phyloP scores from a whole-genome alignment of 345 rosid genomes.

The Salix suchowensis region DNA sequence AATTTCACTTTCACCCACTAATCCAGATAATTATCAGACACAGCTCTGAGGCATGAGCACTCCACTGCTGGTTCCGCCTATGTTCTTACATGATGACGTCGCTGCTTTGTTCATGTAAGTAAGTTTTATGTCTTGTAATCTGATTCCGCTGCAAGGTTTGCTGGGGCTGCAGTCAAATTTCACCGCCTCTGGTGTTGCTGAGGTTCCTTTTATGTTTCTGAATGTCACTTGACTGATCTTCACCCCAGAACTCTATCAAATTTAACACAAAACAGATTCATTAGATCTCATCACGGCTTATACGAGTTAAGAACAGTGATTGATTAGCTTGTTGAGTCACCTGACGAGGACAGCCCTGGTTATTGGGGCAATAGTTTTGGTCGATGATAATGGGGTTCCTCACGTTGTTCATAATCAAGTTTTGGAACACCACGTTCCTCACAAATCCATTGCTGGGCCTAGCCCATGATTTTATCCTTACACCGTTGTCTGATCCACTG shows the following conservation, averaged over 20 bases:
- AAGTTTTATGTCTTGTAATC: conserved; percentile 32
- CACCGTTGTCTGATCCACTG: conserved; percentile 40
- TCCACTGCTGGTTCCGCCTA: conserved; percentile 26
- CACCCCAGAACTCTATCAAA: conserved; percentile 32
- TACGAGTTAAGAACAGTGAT: too few relatives aligned
- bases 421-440: conserved; percentile 25
- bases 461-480: conserved; percentile 52
- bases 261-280: background rate
- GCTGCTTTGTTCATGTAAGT: conserved; percentile 24
- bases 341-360: conserved; percentile 9
- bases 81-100: conserved; percentile 30
- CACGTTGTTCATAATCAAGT: conserved; percentile 32
- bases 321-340: background rate
- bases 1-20: background rate
- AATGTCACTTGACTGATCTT: conserved; percentile 33
- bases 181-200: conserved; percentile 32
- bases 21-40: background rate
- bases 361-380: conserved; percentile 16
- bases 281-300: background rate
- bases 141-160: conserved; percentile 2
- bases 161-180: conserved; percentile 33
- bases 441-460: conserved; percentile 30
- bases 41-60: conserved; percentile 28
- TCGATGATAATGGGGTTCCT: conserved; percentile 25
- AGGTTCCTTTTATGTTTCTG: conserved; percentile 40